A percentile compares a stretch with the other conserved stretches of the same genome.
phyloP scores from a whole-genome alignment of 2,329 filamentous ascomycete genomes.

The Fusarium nurragi region DNA sequence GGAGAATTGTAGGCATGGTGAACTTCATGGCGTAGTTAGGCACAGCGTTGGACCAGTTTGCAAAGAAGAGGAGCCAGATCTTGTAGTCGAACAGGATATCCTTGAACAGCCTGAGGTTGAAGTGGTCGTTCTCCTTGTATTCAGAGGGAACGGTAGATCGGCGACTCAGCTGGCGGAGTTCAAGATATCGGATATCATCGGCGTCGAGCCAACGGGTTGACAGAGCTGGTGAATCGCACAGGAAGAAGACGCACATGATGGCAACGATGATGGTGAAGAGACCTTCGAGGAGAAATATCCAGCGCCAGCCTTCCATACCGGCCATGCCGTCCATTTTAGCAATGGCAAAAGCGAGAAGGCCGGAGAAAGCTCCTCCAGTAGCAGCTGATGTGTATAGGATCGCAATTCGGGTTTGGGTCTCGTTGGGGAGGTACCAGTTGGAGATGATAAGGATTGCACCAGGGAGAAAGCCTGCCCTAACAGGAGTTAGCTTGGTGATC shows the following conservation, averaged over 20 bases:
- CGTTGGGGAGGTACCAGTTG: conserved; percentile 30
- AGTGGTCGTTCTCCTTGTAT: conserved; percentile 17
- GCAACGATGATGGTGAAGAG: conserved; percentile 18
- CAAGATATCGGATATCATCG: conserved; percentile 14
- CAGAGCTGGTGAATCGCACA: conserved; percentile 5
- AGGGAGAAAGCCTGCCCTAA: conserved; percentile 7
- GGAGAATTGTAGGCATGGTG: conserved; percentile 52
- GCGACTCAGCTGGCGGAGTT: conserved; percentile 3
- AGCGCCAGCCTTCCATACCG: conserved; percentile 28
- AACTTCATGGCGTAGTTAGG: conserved; percentile 49
- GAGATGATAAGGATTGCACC: conserved; percentile 22
- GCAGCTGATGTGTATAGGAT: conserved; percentile 33
- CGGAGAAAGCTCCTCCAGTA: conserved; percentile 46
- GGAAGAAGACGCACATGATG: conserved; percentile 12
- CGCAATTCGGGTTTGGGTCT: conserved; percentile 21
- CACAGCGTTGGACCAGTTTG: conserved; percentile 55
- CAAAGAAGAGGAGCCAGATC: conserved; percentile 54
- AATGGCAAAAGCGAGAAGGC: conserved; percentile 26
- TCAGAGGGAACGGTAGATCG: conserved; percentile 2
- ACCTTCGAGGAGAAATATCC: conserved; percentile 20
- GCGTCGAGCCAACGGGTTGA: conserved; percentile 16
- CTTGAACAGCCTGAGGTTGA: conserved; percentile 37
- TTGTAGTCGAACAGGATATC: conserved; percentile 59
- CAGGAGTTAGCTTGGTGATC: rapidly evolving
- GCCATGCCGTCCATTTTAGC: conserved; percentile 24